Evolutionary conservation across 331 rosid species (phyloP), one percentile per base, ranked within the genome.

Genomic region (Prunus yedoensis): DNA sequence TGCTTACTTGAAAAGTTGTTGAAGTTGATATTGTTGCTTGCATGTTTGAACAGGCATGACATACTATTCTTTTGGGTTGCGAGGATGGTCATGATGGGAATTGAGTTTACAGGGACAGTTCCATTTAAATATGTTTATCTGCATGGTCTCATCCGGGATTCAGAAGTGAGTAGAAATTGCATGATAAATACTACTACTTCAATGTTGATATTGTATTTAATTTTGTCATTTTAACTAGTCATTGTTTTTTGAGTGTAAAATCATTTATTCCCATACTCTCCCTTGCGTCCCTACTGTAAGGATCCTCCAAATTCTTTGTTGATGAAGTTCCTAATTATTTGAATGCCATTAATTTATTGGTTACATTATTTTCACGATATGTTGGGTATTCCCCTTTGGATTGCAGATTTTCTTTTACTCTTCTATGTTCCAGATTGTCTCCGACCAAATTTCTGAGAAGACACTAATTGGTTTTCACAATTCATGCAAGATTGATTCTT

Each of bases 1-100:
- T 73, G 41, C 67, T 73, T 35, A 17, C 1, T 30, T 43, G 13
- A 11, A 59, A 59, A 43, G 46, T 17, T 27, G 45, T 25, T 25
- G 18, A 73, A 25, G 68, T 73, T 45, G 52, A 53, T 63, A 41
- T 30, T 68, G 38, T 79, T 78, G 21, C 80, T 59, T 76, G 65
- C 66, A 73, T 81, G 32, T 75, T 52, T 74, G 84, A 77, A 70
- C 91, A 94, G 98, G 92, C 98, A 94, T 77, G 97, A 94, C 83
- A 94, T 94, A 78, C 73, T 94, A 83, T 94, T 94, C 90, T 94
- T 94, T 76, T 94, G 98, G 98, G 98, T 94, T 78, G 98, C 97
- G 65, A 90, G 98, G 83, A 94, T 94, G 98, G 93, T 91, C 74
- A 94, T 94, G 98, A 82, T 94, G 98, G 98, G 98, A 82, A 90